phyloP scores from a whole-genome alignment of 345 rosid genomes.

The Trapa incisa region DNA sequence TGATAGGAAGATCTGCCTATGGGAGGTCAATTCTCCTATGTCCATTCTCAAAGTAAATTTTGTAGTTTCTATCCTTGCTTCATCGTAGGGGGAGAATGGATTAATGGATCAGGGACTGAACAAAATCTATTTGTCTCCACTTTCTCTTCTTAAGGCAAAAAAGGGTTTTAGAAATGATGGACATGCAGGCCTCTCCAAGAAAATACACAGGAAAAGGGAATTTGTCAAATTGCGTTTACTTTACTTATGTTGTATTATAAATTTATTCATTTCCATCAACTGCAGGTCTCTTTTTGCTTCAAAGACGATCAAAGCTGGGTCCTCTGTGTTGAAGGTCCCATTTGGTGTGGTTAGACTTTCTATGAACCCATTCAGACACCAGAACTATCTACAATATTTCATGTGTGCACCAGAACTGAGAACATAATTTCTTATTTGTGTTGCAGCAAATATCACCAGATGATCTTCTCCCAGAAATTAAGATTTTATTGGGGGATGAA shows the following conservation, averaged over 20 bases:
- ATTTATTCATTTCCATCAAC: not conserved
- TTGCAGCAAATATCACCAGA: slow-evolving; percentile 59
- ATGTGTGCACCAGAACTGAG: slow-evolving; percentile 6
- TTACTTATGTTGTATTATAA: not conserved
- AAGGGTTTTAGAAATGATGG: not conserved
- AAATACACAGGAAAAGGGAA: not conserved
- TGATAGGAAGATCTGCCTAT: slow-evolving; percentile 53
- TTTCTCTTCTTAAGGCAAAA: not conserved
- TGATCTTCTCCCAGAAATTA: slow-evolving; percentile 38
- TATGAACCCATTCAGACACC: not conserved
- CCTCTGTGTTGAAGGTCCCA: slow-evolving; percentile 65
- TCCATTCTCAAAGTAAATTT: not conserved
- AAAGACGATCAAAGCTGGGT: slow-evolving; percentile 40
- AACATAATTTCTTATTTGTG: slow-evolving; percentile 9
- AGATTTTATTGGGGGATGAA: slow-evolving; percentile 24
- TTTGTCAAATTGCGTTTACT: no score
- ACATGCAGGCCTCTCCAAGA: not conserved
- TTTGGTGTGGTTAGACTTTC: slow-evolving; percentile 30
- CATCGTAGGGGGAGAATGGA: not conserved
- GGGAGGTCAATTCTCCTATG: slow-evolving; percentile 37
- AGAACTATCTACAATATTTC: not conserved
- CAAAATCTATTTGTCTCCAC: not conserved
- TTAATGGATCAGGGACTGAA: not conserved
- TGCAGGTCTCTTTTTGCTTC: slow-evolving; percentile 65
- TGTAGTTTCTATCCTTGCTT: not conserved